Base-by-base conservation (phyloP, 176 grass and related monocot genomes). In the Rhynchospora pubera region DNA sequence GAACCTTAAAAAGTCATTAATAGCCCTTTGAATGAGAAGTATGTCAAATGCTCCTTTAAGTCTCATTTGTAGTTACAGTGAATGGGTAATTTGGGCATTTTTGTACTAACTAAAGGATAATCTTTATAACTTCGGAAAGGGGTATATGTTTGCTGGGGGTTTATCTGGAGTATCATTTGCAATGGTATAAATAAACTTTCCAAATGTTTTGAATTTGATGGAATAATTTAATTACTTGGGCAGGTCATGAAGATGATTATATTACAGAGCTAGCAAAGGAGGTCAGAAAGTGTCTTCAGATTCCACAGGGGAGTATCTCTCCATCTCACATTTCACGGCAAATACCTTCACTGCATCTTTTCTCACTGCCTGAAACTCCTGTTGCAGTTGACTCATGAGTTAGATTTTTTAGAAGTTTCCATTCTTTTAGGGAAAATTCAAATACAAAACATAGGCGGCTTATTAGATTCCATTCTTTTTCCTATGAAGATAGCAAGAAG, bases 231-330 rank as follows among this genome's bases (percentile, higher is more conserved):
- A 77, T 16, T 53, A 55, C 47, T 32, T 68, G 9, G 81, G 51
- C 86, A 97, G 95, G 89, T 24, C 92, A 93, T 69, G 85, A 89
- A 91, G 95, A 97, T 79, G 89, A 83, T 48, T 84, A 83, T 10
- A 86, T 94, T 9, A 88, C 85, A 77, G 81, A 83, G 83, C 72
- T 97, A 42, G 90, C 92, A 0, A 80, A 87, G 59, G 90, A 88
- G 88, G 95, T 97, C 18, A 93, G 95, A 83, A 93, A 87, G 84
- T 79, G 88, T 79, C 74, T 97, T 61, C 81, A 73, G 43, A 81
- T 83, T 71, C 65, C 72, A 10, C 85, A 85, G 26, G 87, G 88
- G 78, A 87, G 84, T 67, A 63, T 64, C 67, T 82, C 79, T 9
- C 45, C 61, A 0, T 30, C 19, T 44, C 58, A 26, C 46, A 55